phyloP scores from a whole-genome alignment of 2,329 filamentous ascomycete genomes.

The Xenosphaeropsis pyriputrescens region DNA sequence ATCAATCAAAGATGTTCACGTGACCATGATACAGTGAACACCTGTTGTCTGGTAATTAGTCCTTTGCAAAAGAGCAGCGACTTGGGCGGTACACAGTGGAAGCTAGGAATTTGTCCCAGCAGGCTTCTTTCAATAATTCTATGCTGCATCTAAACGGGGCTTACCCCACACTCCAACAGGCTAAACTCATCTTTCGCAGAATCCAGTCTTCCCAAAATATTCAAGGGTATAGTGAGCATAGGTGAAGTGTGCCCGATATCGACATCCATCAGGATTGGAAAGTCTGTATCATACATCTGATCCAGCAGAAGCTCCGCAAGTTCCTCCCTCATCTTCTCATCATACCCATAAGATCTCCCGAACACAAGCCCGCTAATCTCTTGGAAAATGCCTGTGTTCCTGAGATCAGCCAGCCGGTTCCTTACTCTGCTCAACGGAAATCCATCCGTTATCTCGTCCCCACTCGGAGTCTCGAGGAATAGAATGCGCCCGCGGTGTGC shows the following conservation, averaged over 20 bases:
- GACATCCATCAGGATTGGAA: constrained; percentile 1
- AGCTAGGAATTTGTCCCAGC: too few relatives aligned
- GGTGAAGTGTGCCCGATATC: constrained; percentile 2
- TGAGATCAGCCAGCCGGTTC: neutral
- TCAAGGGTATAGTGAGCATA: constrained; percentile 2
- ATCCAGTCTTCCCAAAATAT: neutral
- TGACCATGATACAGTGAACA: too few relatives aligned
- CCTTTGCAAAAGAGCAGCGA: too few relatives aligned
- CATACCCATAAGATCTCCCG: neutral
- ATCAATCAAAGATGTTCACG: too few relatives aligned
- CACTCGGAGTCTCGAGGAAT: neutral
- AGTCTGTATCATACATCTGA: neutral
- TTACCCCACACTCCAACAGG: neutral
- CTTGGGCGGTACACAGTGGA: too few relatives aligned
- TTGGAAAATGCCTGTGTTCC: neutral
- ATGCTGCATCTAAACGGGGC: too few relatives aligned
- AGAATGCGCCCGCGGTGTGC: neutral
- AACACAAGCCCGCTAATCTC: constrained; percentile 1
- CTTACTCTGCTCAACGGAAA: neutral
- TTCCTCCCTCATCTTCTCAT: neutral
- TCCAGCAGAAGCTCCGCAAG: constrained; percentile 1
- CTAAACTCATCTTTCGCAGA: constrained; percentile 1
- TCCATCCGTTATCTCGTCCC: neutral
- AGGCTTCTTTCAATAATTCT: too few relatives aligned
- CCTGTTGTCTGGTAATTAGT: too few relatives aligned